Evolutionary conservation across 2,329 filamentous ascomycete genomes (phyloP).

Genomic region (Fusarium nygamai): DNA sequence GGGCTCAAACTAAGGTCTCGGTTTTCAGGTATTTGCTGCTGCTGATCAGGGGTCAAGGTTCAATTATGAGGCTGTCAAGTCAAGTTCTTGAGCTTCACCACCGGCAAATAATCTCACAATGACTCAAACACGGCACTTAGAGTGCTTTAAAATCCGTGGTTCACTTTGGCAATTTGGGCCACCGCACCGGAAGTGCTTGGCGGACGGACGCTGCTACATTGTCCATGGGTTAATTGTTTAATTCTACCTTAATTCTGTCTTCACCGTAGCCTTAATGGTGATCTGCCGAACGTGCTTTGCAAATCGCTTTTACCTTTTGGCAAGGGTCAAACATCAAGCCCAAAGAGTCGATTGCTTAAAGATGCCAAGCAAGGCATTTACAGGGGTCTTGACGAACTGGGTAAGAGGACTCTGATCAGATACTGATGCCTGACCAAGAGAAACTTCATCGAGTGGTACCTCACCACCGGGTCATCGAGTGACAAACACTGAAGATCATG

Average conservation of each 20-base stretch:
- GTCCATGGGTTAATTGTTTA: conserved; percentile 19
- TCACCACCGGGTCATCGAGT: background rate
- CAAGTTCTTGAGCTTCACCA: background rate
- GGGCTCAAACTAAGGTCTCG: conserved; percentile 1
- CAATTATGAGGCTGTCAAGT: conserved; percentile 24
- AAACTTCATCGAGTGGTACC: background rate
- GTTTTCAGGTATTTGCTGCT: background rate
- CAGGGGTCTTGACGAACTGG: background rate
- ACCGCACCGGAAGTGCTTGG: conserved; percentile 26
- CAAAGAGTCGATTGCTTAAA: background rate
- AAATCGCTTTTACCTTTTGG: conserved; percentile 18
- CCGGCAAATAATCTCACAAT: background rate
- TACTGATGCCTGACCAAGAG: conserved; percentile 6
- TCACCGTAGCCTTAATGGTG: conserved; percentile 34
- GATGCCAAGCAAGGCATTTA: conserved; percentile 14
- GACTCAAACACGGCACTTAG: background rate
- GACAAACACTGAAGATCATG: background rate
- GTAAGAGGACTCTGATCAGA: background rate
- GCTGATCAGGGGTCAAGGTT: background rate
- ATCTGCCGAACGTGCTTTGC: conserved; percentile 28
- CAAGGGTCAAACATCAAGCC: conserved; percentile 8
- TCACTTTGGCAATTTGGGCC: conserved; percentile 24
- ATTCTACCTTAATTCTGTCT: conserved; percentile 5
- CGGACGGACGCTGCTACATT: conserved; percentile 16
- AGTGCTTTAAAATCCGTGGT: background rate